Evolutionary conservation across 306 rosid genomes (phyloP).

Genomic region (Potentilla sterilis): DNA sequence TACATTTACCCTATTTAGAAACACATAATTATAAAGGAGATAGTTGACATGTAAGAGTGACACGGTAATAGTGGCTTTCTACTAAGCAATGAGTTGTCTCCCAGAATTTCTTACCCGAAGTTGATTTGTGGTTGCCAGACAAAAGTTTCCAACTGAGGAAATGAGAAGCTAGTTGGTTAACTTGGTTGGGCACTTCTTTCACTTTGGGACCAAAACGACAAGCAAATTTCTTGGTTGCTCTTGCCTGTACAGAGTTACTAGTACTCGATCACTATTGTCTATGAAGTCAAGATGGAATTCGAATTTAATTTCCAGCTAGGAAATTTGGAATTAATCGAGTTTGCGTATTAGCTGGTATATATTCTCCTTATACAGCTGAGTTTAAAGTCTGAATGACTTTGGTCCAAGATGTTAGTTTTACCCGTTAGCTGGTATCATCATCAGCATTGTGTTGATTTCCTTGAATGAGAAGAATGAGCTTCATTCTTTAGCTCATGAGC

Average conservation of each 20-base stretch:
- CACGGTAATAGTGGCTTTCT: background rate
- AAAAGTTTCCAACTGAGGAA: constrained; percentile 4
- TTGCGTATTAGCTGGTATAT: background rate
- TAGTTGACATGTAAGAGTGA: constrained; percentile 5
- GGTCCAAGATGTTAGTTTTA: background rate
- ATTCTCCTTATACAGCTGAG: background rate
- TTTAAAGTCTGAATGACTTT: background rate
- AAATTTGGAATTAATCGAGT: background rate
- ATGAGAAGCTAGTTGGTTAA: constrained; percentile 1
- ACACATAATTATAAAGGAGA: background rate
- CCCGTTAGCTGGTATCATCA: background rate
- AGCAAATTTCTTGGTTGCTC: background rate
- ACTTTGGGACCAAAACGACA: constrained; percentile 8
- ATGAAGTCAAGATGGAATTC: background rate
- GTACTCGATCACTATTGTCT: background rate
- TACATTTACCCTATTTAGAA: background rate
- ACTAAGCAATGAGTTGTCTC: constrained; percentile 9
- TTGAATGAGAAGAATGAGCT: too few species aligned
- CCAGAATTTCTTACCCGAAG: background rate
- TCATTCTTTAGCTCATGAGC: background rate
- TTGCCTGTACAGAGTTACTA: constrained; percentile 1
- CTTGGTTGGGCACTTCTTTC: background rate
- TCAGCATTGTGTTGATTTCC: background rate
- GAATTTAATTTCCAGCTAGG: background rate
- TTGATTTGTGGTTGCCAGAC: constrained; percentile 4